phyloP scores from a whole-genome alignment of 441 rosid species.

The Pelargonium hybrid region DNA sequence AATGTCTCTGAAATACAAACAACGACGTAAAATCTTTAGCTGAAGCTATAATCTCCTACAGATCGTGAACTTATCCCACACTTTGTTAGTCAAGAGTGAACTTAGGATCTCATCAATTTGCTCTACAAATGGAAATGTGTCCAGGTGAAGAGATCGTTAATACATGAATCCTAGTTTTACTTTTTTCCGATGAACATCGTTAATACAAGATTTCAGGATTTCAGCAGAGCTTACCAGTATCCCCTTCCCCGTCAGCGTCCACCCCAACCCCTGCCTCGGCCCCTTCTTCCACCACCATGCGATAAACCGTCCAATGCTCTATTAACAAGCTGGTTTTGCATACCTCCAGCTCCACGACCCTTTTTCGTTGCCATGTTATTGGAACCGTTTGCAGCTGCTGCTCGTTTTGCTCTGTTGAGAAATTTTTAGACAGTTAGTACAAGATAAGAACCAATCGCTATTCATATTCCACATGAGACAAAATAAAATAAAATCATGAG shows the following conservation, averaged over 20 bases:
- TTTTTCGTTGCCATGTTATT: slow-evolving; percentile 44
- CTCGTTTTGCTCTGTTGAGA: slow-evolving; percentile 62
- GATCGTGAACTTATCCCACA: neutral
- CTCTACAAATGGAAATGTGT: slow-evolving; percentile 15
- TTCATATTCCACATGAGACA: neutral
- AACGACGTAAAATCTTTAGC: too few species aligned
- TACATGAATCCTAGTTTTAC: neutral
- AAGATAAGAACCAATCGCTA: neutral
- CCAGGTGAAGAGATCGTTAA: slow-evolving; percentile 17
- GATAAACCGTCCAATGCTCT: slow-evolving; percentile 86
- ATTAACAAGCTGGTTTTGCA: slow-evolving; percentile 74
- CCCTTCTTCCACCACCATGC: slow-evolving; percentile 38
- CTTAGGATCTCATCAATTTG: slow-evolving; percentile 18
- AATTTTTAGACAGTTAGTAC: neutral
- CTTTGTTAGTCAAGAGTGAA: slow-evolving; percentile 20
- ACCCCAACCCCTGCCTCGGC: slow-evolving; percentile 49
- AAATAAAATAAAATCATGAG: too few species aligned
- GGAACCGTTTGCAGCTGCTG: slow-evolving; percentile 52
- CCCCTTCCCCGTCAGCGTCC: slow-evolving; percentile 70
- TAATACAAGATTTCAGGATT: slow-evolving; percentile 7
- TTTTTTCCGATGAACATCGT: slow-evolving; percentile 11
- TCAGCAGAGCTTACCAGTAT: slow-evolving; percentile 27
- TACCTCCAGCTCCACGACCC: slow-evolving; percentile 61
- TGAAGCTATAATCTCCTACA: too few species aligned
- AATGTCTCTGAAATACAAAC: too few species aligned